phyloP scores from a whole-genome alignment of 116 monocot genomes.

The Dioscorea cayenensis region DNA sequence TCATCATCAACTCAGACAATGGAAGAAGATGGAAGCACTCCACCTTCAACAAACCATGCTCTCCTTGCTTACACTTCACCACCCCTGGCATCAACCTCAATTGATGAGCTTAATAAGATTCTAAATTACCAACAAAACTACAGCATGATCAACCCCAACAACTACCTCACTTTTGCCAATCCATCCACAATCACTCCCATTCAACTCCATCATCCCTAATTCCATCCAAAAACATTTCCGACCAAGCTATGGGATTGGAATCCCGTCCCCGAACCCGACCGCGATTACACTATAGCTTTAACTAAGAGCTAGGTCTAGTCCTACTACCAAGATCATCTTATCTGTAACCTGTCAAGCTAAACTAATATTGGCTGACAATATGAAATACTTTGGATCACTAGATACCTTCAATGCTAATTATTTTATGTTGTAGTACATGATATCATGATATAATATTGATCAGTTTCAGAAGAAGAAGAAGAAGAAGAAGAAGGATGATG shows the following conservation, averaged over 20 bases:
- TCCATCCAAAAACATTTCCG: constrained; percentile 4
- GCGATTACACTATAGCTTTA: constrained; percentile 14
- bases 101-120: constrained; percentile 6
- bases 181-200: background rate
- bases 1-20: background rate
- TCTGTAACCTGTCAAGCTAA: background rate
- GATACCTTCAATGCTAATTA: background rate
- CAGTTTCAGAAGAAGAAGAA: background rate
- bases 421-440: background rate
- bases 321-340: background rate
- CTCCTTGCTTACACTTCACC: background rate
- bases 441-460: background rate
- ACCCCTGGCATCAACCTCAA: background rate
- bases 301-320: background rate
- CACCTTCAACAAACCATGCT: background rate
- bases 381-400: background rate
- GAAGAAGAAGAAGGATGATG: background rate
- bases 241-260: constrained; percentile 13
- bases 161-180: constrained; percentile 9
- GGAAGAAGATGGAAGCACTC: background rate
- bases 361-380: background rate
- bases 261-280: constrained; percentile 3
- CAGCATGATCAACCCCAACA: background rate
- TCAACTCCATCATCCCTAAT: constrained; percentile 1
- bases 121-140: background rate